A percentile compares a stretch with the other conserved stretches of the same genome.
Evolutionary conservation across 176 grass and related monocot genomes (phyloP).

Genomic region (Carex cristatella): DNA sequence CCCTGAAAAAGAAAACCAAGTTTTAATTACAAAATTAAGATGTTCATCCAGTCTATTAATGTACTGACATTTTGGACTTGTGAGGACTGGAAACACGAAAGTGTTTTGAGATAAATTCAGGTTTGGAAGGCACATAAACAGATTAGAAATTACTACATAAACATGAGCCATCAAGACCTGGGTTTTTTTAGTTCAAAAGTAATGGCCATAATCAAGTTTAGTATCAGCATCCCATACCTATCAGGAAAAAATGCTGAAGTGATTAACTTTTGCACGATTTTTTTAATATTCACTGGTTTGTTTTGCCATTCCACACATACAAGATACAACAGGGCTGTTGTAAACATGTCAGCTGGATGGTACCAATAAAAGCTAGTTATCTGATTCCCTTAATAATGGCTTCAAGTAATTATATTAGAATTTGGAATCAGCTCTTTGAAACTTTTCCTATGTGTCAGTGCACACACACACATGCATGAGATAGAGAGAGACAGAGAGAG

Average conservation of each 20-base stretch:
- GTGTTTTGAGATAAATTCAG: background rate
- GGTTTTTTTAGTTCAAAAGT: background rate
- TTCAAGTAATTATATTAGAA: background rate
- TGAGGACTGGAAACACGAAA: background rate
- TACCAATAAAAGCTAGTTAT: background rate
- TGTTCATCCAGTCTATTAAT: background rate
- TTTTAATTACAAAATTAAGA: background rate
- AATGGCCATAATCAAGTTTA: background rate
- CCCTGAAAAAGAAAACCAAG: constrained; percentile 8
- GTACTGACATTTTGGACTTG: background rate
- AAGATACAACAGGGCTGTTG: background rate
- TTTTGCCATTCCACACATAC: background rate
- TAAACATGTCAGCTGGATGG: background rate
- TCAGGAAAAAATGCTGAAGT: background rate
- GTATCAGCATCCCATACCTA: background rate
- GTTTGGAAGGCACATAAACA: background rate
- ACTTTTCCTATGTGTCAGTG: background rate
- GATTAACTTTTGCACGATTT: background rate
- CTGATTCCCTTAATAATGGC: background rate
- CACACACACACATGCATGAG: background rate
- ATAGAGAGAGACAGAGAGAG: background rate
- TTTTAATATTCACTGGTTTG: background rate
- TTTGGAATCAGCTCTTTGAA: background rate
- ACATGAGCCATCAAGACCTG: background rate
- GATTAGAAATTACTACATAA: background rate